A percentile compares a stretch with the other conserved stretches of the same genome.
Conservation (phyloP, 257 asterid genomes). For the Solanum ossicruentum region DNA sequence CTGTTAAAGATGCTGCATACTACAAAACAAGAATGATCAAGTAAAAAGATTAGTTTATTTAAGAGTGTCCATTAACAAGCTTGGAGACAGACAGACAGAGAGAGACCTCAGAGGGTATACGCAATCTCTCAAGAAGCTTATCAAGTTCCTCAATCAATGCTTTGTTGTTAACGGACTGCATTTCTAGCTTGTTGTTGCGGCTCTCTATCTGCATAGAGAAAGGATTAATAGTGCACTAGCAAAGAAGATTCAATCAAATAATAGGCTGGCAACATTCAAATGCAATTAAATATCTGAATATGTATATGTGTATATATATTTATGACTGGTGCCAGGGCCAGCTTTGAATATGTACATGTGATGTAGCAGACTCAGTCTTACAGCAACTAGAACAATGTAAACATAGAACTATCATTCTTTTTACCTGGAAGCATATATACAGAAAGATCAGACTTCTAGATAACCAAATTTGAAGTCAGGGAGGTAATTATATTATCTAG, state of each 20-base stretch:
- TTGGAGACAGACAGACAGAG: background rate
- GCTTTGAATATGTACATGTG: background rate
- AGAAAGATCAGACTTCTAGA: background rate
- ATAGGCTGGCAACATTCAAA: background rate
- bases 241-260: background rate
- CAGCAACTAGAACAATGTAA: background rate
- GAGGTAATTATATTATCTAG: background rate
- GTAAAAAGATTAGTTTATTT: background rate
- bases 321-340: too few relatives aligned
- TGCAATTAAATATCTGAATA: background rate
- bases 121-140: constrained; percentile 74
- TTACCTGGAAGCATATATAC: background rate
- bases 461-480: background rate
- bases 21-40: constrained; percentile 23
- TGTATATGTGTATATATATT: background rate
- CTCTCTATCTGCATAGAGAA: constrained; percentile 67
- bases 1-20: constrained; percentile 59
- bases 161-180: constrained; percentile 92
- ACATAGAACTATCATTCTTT: background rate
- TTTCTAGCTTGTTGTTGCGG: constrained; percentile 92
- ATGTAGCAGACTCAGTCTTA: background rate
- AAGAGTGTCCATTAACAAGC: background rate
- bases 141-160: constrained; percentile 84
- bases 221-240: constrained; percentile 10
- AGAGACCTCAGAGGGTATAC: constrained; percentile 76